These are phyloP conservation scores for Alnus glutinosa DNA, from an alignment of 306 rosid species.

Conservation along the genomic window DNA sequence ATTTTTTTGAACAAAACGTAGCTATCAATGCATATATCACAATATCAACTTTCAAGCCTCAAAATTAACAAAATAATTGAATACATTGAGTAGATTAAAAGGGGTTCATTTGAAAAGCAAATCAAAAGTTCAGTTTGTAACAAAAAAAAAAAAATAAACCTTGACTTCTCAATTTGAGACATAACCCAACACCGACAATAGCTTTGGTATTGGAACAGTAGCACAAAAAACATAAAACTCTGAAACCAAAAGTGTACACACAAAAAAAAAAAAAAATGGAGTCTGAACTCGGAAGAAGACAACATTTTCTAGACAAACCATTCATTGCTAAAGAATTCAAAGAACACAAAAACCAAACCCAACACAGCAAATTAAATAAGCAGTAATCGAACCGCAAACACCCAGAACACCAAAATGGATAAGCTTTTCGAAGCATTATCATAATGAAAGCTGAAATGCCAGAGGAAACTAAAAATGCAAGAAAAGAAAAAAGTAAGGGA, in stretches of 20 bases:
- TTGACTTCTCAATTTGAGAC: neutral
- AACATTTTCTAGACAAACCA: neutral
- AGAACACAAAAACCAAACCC: slow-evolving; percentile 5
- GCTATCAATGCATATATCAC: slow-evolving; percentile 1
- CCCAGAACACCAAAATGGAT: slow-evolving; percentile 22
- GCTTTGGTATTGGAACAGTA: neutral
- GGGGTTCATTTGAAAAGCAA: neutral
- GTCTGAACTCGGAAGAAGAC: neutral
- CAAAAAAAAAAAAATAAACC: neutral
- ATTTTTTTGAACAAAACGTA: neutral
- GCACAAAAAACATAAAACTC: neutral
- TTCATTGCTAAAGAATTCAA: slow-evolving; percentile 1
- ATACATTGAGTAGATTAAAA: slow-evolving; percentile 10
- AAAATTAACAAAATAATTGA: neutral
- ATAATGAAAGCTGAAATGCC: neutral
- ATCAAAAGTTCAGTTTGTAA: neutral
- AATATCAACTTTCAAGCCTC: slow-evolving; percentile 32
- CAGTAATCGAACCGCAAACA: neutral
- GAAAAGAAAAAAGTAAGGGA: neutral
- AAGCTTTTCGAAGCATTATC: slow-evolving; percentile 13
- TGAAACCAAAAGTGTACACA: neutral
- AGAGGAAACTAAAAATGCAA: slow-evolving; percentile 17
- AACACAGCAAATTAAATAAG: slow-evolving; percentile 3
- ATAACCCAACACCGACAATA: neutral
- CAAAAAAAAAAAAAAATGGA: slow-evolving; percentile 10